A percentile compares a stretch with the other conserved stretches of the same genome.
phyloP scores from a whole-genome alignment of 192 early-diverging fungal species.

The Rhizoclosmatium sp. region DNA sequence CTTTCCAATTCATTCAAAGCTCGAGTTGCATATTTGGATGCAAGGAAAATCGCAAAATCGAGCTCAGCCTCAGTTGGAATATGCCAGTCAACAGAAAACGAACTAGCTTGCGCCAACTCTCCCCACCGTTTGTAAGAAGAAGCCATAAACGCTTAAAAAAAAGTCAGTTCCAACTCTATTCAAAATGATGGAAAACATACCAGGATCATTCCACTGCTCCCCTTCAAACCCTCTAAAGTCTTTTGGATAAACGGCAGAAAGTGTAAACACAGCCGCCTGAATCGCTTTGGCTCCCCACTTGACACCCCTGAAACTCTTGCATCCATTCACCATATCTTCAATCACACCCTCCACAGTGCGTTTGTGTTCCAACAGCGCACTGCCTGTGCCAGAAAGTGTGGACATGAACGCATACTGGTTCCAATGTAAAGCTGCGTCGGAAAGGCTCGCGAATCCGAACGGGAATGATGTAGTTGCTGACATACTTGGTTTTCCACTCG shows the following conservation, averaged over 20 bases:
- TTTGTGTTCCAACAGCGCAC: slow-evolving; percentile 58
- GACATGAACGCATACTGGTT: slow-evolving; percentile 71
- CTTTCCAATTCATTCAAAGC: slow-evolving; percentile 17
- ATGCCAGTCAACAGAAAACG: slow-evolving; percentile 80
- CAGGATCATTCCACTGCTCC: slow-evolving; percentile 63
- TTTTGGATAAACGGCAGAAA: slow-evolving; percentile 63
- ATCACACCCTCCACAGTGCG: slow-evolving; percentile 31
- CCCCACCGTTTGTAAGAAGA: slow-evolving; percentile 85
- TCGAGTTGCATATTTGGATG: slow-evolving; percentile 50
- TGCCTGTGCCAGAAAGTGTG: slow-evolving; percentile 57
- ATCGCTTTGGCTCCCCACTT: slow-evolving; percentile 76
- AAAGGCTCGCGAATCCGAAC: slow-evolving; percentile 59
- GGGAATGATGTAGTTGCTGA: slow-evolving; percentile 45
- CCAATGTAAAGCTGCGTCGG: slow-evolving; percentile 80
- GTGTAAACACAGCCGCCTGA: slow-evolving; percentile 49
- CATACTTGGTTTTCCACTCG: slow-evolving; percentile 58
- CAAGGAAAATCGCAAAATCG: slow-evolving; percentile 70
- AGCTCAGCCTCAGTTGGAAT: slow-evolving; percentile 72
- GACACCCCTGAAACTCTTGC: slow-evolving; percentile 68
- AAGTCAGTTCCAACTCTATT: not conserved
- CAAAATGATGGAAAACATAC: slow-evolving; percentile 13
- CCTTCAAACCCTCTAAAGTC: slow-evolving; percentile 63
- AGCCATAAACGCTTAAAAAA: slow-evolving; percentile 60
- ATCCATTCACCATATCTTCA: slow-evolving; percentile 49
- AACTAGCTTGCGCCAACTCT: slow-evolving; percentile 54